Percentiles rank a stretch among this genome's conserved stretches.
These are phyloP conservation scores for Metroxylon sagu DNA, from an alignment of 176 grass and related monocot species.

Conservation along the genomic window DNA sequence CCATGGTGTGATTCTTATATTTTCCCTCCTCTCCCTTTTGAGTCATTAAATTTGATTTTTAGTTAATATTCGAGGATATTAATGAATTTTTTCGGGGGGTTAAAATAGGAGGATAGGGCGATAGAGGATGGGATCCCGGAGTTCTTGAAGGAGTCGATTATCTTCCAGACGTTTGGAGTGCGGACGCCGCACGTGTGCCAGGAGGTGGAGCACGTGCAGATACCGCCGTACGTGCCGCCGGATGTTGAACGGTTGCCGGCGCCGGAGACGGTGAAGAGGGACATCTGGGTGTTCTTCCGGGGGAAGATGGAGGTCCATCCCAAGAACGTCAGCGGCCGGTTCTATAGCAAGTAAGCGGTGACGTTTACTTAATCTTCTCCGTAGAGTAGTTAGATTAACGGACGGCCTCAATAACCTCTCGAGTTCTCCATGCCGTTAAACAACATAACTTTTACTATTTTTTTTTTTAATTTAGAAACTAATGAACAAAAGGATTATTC, in stretches of 20 bases:
- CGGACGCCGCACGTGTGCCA: constrained; percentile 54
- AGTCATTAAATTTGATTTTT: no score
- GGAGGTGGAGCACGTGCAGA: constrained; percentile 53
- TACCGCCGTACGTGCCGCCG: constrained; percentile 62
- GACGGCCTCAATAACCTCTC: no score
- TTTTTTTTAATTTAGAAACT: no score
- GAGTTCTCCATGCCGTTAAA: no score
- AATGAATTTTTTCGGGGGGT: neutral
- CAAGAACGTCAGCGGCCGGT: constrained; percentile 88
- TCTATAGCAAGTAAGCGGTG: constrained; percentile 80
- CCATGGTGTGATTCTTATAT: constrained; percentile 38
- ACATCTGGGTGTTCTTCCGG: constrained; percentile 78
- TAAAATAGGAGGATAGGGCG: constrained; percentile 59
- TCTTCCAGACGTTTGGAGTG: constrained; percentile 76
- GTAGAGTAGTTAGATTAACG: neutral
- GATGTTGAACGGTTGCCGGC: constrained; percentile 33
- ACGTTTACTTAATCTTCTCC: no score
- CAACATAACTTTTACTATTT: no score
- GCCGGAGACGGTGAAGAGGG: constrained; percentile 35
- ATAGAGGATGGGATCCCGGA: constrained; percentile 67
- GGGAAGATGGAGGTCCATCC: constrained; percentile 93
- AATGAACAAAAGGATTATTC: no score
- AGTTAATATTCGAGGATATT: no score
- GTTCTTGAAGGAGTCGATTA: constrained; percentile 56
- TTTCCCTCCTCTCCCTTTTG: no score